phyloP scores from a whole-genome alignment of 2,329 filamentous ascomycete genomes.

The Phaeosphaeria sp. region DNA sequence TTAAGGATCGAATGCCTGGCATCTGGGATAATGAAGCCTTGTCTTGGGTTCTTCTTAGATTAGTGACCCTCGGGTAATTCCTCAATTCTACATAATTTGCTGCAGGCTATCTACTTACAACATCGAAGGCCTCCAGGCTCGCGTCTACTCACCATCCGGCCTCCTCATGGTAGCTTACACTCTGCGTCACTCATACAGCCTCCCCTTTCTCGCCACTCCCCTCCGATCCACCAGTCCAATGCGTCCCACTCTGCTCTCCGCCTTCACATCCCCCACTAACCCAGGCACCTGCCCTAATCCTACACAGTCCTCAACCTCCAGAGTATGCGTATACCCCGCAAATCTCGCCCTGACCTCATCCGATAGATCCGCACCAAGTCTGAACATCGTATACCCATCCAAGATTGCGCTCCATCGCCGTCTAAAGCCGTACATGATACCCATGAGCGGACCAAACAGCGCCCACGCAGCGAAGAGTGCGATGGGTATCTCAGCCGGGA shows the following conservation, averaged over 20 bases:
- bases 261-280: constrained; percentile 4
- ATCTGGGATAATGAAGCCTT: no score
- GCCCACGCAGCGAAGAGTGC: constrained; percentile 9
- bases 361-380: background rate
- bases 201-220: background rate
- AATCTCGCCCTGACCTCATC: background rate
- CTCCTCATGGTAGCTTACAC: no score
- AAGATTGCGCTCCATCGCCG: constrained; percentile 13
- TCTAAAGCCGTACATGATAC: constrained; percentile 6
- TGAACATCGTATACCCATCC: constrained; percentile 14
- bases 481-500: constrained; percentile 4
- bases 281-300: constrained; percentile 1
- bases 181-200: background rate
- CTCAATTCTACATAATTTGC: no score
- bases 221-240: constrained; percentile 1
- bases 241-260: constrained; percentile 5
- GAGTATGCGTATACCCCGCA: background rate
- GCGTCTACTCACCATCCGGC: no score
- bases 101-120: no score
- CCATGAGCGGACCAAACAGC: constrained; percentile 1
- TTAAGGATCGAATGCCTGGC: no score
- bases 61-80: no score
- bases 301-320: constrained; percentile 2
- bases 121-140: no score
- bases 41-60: no score